Percentiles rank a stretch among this genome's conserved stretches.
Conservation (phyloP, 768 basidiomycete genomes). For the Naganishia onofrii region DNA sequence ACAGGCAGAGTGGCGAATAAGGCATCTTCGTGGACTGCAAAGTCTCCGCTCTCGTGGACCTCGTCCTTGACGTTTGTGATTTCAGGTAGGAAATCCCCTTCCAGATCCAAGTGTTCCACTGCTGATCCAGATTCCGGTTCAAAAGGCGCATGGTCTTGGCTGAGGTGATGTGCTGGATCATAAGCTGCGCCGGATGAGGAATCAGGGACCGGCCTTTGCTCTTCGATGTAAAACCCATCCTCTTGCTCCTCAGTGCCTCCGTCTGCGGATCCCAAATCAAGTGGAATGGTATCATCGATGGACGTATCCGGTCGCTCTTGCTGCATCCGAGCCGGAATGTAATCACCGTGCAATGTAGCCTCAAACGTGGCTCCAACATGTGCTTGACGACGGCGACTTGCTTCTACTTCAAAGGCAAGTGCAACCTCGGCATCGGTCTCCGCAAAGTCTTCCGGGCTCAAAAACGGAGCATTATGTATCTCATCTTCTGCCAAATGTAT, state of each 20-base stretch:
- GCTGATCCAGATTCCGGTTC: background rate
- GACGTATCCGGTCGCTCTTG: background rate
- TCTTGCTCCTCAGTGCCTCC: background rate
- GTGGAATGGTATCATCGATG: background rate
- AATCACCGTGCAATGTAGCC: background rate
- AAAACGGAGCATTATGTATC: too few species aligned
- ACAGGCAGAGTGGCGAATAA: background rate
- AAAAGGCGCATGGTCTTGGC: background rate
- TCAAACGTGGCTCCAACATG: background rate
- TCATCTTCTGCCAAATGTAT: background rate
- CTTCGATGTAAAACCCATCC: background rate
- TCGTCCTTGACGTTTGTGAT: background rate
- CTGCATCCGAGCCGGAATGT: background rate
- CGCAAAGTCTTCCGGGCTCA: background rate
- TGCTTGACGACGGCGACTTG: background rate
- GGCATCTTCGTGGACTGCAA: background rate
- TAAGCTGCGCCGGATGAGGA: background rate
- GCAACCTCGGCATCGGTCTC: background rate
- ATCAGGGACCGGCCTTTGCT: background rate
- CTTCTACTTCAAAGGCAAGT: background rate
- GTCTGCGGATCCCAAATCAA: background rate
- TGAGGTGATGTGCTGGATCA: background rate
- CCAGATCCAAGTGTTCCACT: constrained; percentile 1
- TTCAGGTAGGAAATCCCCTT: constrained; percentile 11
- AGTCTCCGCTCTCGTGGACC: background rate